phyloP scores from a whole-genome alignment of 2,329 filamentous ascomycete species.

The Penicillium expansum region DNA sequence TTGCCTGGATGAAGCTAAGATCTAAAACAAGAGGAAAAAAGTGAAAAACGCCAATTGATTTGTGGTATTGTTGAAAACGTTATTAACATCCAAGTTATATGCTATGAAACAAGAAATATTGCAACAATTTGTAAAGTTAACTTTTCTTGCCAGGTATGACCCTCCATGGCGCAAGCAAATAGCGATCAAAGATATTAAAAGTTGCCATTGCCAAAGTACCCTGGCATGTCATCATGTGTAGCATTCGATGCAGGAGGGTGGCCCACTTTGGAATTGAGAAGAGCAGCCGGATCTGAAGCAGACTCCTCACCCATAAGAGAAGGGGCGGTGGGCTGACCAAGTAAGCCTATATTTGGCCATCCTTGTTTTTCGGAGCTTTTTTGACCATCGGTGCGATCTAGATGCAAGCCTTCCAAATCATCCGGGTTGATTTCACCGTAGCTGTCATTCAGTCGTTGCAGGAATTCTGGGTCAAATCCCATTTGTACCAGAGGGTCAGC shows the following conservation, averaged over 20 bases:
- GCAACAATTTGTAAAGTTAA: not conserved
- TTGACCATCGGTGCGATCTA: conserved; percentile 16
- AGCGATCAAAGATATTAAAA: conserved; percentile 12
- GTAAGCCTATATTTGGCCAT: conserved; percentile 17
- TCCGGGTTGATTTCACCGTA: conserved; percentile 36
- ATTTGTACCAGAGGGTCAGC: conserved; percentile 38
- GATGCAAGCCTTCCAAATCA: conserved; percentile 28
- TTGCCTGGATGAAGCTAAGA: not conserved
- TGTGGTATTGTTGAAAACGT: not conserved
- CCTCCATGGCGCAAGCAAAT: not conserved
- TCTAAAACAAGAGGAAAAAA: not conserved
- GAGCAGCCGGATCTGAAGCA: conserved; percentile 13
- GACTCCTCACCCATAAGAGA: conserved; percentile 7
- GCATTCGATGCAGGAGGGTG: conserved; percentile 16
- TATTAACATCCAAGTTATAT: not conserved
- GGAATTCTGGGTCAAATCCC: conserved; percentile 40
- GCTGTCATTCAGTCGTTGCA: conserved; percentile 36
- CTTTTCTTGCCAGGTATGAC: conserved; percentile 11
- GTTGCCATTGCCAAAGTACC: conserved; percentile 11
- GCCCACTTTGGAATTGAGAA: conserved; percentile 22
- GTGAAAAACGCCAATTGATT: not conserved
- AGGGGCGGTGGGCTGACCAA: conserved; percentile 9
- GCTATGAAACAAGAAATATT: not conserved
- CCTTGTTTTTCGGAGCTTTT: conserved; percentile 15
- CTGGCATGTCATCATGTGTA: conserved; percentile 16